Percentiles rank a stretch among this genome's conserved stretches.
Evolutionary conservation across 345 rosid species (phyloP).

Genomic region (Aegle marmelos): DNA sequence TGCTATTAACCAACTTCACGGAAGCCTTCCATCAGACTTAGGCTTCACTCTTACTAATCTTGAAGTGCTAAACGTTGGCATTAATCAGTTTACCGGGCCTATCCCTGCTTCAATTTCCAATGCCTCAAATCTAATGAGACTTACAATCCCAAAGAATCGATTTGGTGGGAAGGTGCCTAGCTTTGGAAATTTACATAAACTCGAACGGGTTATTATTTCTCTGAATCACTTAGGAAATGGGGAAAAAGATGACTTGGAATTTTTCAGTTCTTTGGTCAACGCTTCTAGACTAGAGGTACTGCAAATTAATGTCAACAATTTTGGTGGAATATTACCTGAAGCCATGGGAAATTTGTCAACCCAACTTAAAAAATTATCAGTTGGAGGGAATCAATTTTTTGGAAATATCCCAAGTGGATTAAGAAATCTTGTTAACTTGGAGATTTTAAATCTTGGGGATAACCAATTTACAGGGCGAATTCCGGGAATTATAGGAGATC

Average conservation of each 20-base stretch:
- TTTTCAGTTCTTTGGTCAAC: not conserved
- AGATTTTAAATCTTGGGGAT: not conserved
- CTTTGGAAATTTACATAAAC: not conserved
- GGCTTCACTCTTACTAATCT: slow-evolving; percentile 18
- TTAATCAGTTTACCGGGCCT: slow-evolving; percentile 8
- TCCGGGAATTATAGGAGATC: not conserved
- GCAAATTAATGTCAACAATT: accelerated
- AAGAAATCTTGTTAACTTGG: not conserved
- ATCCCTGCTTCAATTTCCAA: slow-evolving; percentile 6
- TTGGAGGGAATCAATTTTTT: not conserved
- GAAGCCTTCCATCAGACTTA: not conserved
- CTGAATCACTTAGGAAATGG: not conserved
- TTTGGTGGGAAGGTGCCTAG: slow-evolving; percentile 9
- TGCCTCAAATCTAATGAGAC: not conserved
- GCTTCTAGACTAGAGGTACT: not conserved
- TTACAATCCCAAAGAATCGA: accelerated
- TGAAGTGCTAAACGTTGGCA: not conserved
- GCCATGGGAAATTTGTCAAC: slow-evolving; percentile 5
- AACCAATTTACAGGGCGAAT: not conserved
- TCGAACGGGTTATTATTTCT: not conserved
- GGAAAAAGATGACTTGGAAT: not conserved
- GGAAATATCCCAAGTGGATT: not conserved
- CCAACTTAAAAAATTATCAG: not conserved
- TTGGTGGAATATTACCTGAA: not conserved
- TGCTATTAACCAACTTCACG: not conserved